phyloP scores from a whole-genome alignment of 176 grass and related monocot genomes.

The Aegilops speltoides region DNA sequence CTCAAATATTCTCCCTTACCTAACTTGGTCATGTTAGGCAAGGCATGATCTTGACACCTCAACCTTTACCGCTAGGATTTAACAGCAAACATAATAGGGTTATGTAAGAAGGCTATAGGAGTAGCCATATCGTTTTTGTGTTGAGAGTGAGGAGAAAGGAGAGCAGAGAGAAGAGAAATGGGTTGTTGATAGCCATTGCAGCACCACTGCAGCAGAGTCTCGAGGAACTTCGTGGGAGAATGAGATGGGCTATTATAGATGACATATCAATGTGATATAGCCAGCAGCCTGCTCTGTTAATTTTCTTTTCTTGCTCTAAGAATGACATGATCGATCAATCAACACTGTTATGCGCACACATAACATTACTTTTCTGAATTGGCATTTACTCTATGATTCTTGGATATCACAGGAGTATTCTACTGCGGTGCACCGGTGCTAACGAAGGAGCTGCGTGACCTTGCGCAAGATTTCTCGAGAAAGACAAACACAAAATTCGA shows the following conservation, averaged over 20 bases:
- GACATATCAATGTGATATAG: neutral
- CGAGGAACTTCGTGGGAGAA: too few species aligned
- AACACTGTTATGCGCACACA: neutral
- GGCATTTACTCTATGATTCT: neutral
- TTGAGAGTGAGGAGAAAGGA: too few species aligned
- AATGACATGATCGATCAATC: neutral
- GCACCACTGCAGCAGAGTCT: too few species aligned
- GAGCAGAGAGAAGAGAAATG: too few species aligned
- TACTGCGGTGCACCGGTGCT: conserved; percentile 83
- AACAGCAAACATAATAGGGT: neutral
- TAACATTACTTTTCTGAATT: neutral
- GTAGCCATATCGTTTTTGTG: too few species aligned
- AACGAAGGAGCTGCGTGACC: conserved; percentile 72
- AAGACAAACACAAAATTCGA: conserved; percentile 83
- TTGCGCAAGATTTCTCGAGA: conserved; percentile 77
- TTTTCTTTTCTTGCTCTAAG: neutral
- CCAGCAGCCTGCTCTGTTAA: neutral
- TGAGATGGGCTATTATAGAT: neutral
- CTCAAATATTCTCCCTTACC: conserved; percentile 1
- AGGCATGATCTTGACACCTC: neutral
- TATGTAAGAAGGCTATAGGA: too few species aligned
- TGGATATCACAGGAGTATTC: conserved; percentile 72
- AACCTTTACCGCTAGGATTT: neutral
- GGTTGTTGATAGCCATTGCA: too few species aligned
- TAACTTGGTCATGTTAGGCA: conserved; percentile 15